Base-by-base conservation (phyloP, 164 flowering plant genomes). In the Cinnamomum micranthum region DNA sequence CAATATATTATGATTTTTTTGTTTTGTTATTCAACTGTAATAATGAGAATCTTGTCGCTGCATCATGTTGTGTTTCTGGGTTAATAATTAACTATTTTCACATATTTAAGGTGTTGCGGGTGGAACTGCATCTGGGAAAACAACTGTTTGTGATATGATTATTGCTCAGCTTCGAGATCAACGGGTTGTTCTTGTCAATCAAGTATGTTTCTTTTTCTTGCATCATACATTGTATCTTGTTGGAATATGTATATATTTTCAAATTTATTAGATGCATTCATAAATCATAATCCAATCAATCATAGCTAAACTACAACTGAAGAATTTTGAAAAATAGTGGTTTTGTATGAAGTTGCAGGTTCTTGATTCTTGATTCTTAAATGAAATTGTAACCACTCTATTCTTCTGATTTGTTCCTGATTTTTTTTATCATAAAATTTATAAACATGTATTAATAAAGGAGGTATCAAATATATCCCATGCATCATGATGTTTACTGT, bases 121-220 rank as follows among this genome's bases (percentile, higher is more conserved):
- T 71, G 99, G 99, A 69, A 91, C 98, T n/a, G 92, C 99, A 78
- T 90, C 99, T 68, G 99, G 99, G 62, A 95, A 95, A 84, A 91
- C 96, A 65, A 88, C 98, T 64, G 99, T 95, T 58, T 95, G 99
- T 83, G 94, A 95, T 79, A 83, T 95, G 98, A 95, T 95, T 63
- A 91, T 95, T 77, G 90, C 87, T 77, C 97, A 93, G 78, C 97
- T 95, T 73, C 98, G 79, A 79, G 99, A 95, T 79, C 98, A 93
- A 82, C 95, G 99, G 70, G 98, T 92, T 74, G 97, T 93, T 55
- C 92, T 95, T 78, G 96, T 95, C 70, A 91, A 89, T 77, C 99
- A 95, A 94, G 99, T 93, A 81, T n/a, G 75, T 0, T 51, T 71
- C 50, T 41, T 27, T 47, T 47, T 10, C 73, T 31, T 64, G 60